phyloP scores from a whole-genome alignment of 352 stramenopile species.

The Phytophthora cajani region DNA sequence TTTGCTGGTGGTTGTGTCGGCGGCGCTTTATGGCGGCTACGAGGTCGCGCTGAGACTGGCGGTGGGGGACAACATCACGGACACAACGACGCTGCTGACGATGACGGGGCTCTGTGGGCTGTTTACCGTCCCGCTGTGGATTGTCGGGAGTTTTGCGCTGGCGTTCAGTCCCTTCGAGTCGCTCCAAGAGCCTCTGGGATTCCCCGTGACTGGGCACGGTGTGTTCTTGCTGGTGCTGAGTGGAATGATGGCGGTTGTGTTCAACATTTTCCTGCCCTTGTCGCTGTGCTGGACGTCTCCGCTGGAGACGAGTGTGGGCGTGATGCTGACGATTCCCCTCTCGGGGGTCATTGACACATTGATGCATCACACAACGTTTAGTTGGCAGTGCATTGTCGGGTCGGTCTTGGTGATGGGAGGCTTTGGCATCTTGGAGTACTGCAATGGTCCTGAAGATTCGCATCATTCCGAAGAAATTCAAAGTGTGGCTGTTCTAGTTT shows the following conservation, averaged over 20 bases:
- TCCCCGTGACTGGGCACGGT: slow-evolving; percentile 38
- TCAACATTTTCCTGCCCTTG: slow-evolving; percentile 57
- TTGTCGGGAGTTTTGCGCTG: slow-evolving; percentile 47
- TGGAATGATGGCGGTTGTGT: slow-evolving; percentile 46
- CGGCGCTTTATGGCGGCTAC: slow-evolving; percentile 57
- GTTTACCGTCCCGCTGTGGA: slow-evolving; percentile 59
- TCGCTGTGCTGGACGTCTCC: slow-evolving; percentile 64
- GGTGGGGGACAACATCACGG: slow-evolving; percentile 45
- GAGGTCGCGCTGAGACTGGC: slow-evolving; percentile 54
- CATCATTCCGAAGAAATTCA: background rate
- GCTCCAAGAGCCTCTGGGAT: slow-evolving; percentile 54
- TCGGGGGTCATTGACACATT: slow-evolving; percentile 49
- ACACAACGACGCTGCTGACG: slow-evolving; percentile 56
- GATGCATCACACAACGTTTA: slow-evolving; percentile 52
- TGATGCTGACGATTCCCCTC: slow-evolving; percentile 67
- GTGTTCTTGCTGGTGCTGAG: slow-evolving; percentile 48
- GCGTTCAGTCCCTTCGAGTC: slow-evolving; percentile 41
- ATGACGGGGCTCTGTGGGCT: slow-evolving; percentile 56
- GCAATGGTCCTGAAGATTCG: slow-evolving; percentile 7
- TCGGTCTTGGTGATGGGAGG: slow-evolving; percentile 57
- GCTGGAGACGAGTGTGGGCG: slow-evolving; percentile 59
- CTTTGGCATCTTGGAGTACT: slow-evolving; percentile 54
- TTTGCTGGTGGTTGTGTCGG: slow-evolving; percentile 56
- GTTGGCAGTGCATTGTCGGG: slow-evolving; percentile 51
- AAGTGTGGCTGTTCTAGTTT: background rate